Conservation (phyloP, 805 yeast species). For the Ogataea methylovora region DNA sequence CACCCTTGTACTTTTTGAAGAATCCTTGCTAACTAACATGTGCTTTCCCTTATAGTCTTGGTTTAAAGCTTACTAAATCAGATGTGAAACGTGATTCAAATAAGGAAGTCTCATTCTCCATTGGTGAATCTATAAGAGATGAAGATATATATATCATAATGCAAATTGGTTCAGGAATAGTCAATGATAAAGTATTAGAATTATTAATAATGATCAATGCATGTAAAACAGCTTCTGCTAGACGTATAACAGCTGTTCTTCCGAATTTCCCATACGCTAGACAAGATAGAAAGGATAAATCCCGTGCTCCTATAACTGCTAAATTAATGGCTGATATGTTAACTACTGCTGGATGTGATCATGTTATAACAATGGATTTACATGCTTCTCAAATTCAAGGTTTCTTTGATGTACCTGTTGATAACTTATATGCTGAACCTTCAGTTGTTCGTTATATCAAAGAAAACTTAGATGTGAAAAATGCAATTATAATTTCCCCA, state of each 20-base stretch:
- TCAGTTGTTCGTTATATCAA: slow-evolving; percentile 67
- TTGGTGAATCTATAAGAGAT: slow-evolving; percentile 79
- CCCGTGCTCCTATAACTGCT: slow-evolving; percentile 81
- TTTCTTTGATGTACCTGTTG: slow-evolving; percentile 76
- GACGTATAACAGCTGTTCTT: slow-evolving; percentile 74
- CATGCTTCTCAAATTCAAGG: slow-evolving; percentile 91
- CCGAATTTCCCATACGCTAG: slow-evolving; percentile 87
- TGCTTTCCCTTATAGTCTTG: slow-evolving; percentile 38
- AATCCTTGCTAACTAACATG: neutral
- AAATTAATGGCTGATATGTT: slow-evolving; percentile 78
- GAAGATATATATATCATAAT: slow-evolving; percentile 76
- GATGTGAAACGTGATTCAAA: slow-evolving; percentile 60
- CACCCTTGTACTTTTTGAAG: no score
- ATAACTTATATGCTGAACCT: slow-evolving; percentile 80
- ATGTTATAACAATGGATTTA: slow-evolving; percentile 79
- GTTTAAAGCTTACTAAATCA: slow-evolving; percentile 53
- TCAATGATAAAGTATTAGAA: slow-evolving; percentile 70
- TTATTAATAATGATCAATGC: slow-evolving; percentile 74
- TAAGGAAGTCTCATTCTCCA: slow-evolving; percentile 68
- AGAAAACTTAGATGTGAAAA: slow-evolving; percentile 48
- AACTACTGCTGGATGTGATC: slow-evolving; percentile 80
- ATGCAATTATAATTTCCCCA: slow-evolving; percentile 75
- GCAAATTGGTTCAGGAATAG: slow-evolving; percentile 73
- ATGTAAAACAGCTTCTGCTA: slow-evolving; percentile 75
- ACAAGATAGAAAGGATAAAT: slow-evolving; percentile 80